phyloP scores from a whole-genome alignment of 441 rosid genomes.

The Erysimum cheiri region DNA sequence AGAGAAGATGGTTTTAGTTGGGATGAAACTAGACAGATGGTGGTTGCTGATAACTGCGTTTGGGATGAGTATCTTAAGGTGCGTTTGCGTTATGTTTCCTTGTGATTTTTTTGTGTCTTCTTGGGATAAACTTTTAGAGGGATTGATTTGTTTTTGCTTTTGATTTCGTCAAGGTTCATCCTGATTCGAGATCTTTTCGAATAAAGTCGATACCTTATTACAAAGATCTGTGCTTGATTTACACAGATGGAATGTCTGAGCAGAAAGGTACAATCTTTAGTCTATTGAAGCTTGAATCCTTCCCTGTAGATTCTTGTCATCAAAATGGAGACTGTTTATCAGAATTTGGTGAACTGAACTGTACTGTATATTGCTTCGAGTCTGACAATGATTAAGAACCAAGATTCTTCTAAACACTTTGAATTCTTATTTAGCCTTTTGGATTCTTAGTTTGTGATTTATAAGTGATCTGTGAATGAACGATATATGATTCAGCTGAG shows the following conservation, averaged over 20 bases:
- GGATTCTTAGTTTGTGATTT: background rate
- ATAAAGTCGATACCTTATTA: conserved; percentile 74
- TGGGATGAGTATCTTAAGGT: conserved; percentile 90
- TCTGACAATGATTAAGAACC: background rate
- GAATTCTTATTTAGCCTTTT: background rate
- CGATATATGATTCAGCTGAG: conserved; percentile 41
- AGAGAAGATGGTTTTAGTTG: conserved; percentile 66
- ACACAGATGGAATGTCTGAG: conserved; percentile 54
- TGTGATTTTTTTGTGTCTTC: too few species aligned
- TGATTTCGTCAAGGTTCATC: conserved; percentile 49
- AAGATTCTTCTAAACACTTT: background rate
- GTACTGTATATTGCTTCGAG: background rate
- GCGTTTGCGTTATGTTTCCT: too few species aligned
- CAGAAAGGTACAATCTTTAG: conserved; percentile 53
- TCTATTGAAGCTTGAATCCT: conserved; percentile 24
- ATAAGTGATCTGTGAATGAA: conserved; percentile 5
- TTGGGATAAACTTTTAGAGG: background rate
- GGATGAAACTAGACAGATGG: conserved; percentile 73
- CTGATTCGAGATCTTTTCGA: conserved; percentile 68
- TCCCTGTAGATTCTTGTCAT: background rate
- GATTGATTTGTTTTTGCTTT: conserved; percentile 19
- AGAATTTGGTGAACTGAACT: background rate
- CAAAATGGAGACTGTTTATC: background rate
- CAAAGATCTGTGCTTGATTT: conserved; percentile 67
- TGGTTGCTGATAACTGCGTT: conserved; percentile 58